Base-by-base conservation (phyloP, 768 basidiomycete species). In the Tylopilus subfusipes region DNA sequence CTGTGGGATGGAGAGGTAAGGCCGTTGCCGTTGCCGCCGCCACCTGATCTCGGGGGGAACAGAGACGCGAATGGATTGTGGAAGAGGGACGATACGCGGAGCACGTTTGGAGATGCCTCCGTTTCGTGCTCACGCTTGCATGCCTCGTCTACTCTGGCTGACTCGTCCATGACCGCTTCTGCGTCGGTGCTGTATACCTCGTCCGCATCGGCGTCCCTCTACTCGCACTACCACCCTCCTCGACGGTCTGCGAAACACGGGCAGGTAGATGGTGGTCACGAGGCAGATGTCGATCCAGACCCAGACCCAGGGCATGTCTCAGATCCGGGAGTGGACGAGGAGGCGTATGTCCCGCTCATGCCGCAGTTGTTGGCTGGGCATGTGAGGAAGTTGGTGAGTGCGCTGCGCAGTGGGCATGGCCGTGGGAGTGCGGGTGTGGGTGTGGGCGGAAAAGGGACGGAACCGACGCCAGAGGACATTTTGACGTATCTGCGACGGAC, bases 1-100 rank as follows among this genome's bases (percentile, higher is more conserved):
- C 68, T 88, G 3, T 89, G 86, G 83, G 83, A 88, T 54, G 86
- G 87, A 0, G 82, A 84, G 5, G 72, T 74, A 16, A 74, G 76
- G 10, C 64, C 74, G 2, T 66, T 69, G 50, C 70, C 71, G 0
- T 53, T 27, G 33, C 66, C 53, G 2, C 62, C 63, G 1, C 54
- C 46, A 0, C 53, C 53, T 12, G 22, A 38, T 10, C 21, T 44
- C 12, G 42, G 40, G 29, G 29, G 47, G 49, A 31, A 22, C 5
- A 16, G 13, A 3, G 53, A 52, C 16, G 58, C 43, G 11, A 60
- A 73, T 30, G 62, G 63, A 10, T 62, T 86, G 30, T 89, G 87
- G 87, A 82, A 77, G 43, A 59, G 64, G 21, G 57, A 61, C 49
- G 54, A 54, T 19, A 47, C 54, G 27, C 29, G 14, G 13, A 68